Percentiles rank a stretch among this genome's conserved stretches.
Conservation (phyloP, 2,329 filamentous ascomycete species). For the Fusarium aywerte region DNA sequence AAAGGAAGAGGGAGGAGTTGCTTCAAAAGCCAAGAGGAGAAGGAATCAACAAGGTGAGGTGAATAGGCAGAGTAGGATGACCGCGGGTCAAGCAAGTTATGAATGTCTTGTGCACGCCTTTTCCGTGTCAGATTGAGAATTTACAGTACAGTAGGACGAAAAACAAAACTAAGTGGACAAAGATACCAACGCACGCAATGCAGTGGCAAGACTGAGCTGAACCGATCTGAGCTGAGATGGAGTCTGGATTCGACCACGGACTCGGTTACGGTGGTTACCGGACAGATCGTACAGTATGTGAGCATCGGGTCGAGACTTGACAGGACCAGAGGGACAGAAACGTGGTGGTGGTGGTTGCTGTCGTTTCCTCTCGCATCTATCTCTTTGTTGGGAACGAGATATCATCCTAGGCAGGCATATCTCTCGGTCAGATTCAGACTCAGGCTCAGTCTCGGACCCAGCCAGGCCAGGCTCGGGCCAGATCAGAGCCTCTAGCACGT, state of each 20-base stretch:
- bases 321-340: background rate
- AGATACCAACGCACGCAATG: background rate
- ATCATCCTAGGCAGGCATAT: conserved; percentile 1
- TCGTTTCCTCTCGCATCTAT: background rate
- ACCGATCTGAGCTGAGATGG: conserved; percentile 10
- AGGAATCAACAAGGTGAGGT: conserved; percentile 4
- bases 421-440: conserved; percentile 6
- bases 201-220: conserved; percentile 1
- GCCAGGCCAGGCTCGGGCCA: background rate
- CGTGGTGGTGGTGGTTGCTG: background rate
- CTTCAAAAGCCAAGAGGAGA: conserved; percentile 13
- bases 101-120: conserved; percentile 26
- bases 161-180: background rate
- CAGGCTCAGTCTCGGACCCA: background rate
- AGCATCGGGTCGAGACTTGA: background rate
- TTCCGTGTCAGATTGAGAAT: conserved; percentile 2
- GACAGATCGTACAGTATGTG: background rate
- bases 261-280: background rate
- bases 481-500: background rate
- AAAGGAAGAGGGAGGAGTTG: conserved; percentile 12
- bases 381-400: conserved; percentile 5
- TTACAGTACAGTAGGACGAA: background rate
- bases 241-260: conserved; percentile 6
- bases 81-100: conserved; percentile 31
- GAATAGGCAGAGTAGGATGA: conserved; percentile 1